Evolutionary conservation across 2,329 filamentous ascomycete genomes (phyloP), one percentile per base, ranked within the genome.

Genomic region (Fonsecaea erecta): DNA sequence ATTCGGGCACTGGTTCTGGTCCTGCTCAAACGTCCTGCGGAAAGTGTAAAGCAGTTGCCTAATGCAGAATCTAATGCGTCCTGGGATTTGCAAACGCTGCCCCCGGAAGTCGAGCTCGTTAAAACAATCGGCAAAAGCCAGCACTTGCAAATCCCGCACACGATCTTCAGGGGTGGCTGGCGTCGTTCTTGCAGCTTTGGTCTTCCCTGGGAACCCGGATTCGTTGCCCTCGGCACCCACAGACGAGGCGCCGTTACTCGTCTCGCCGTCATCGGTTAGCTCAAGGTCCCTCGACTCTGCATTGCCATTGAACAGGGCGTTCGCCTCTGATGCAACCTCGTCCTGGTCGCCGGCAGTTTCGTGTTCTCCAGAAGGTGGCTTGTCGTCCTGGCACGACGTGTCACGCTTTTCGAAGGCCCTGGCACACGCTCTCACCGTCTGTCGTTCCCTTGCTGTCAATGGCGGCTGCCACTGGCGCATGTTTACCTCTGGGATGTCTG

Each of bases 381-480:
- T 11, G 37, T 40, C n/a, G 37, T 40, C 37, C 37, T n/a, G 37
- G n/a, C 18, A 24, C 9, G 18, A 48, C 11, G 3, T 24, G 43
- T 48, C 43, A 48, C 43, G 43, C 9, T 12, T 3, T 12, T 11
- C 18, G 9, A 48, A 48, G 18, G 12, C 7, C 43, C 12, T 21
- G 43, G n/a, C 18, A 48, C 52, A 52, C 26, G 52, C 57, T 18
- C 40, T 37, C 30, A 60, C n/a, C 14, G 21, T 60, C 21, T 48
- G 43, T 52, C 55, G 12, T n/a, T 55, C 52, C 11, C 8, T 21
- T 14, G 55, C 34, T 7, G 51, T 52, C 12, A 55, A 35, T 30
- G 53, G 21, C 3, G 59, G 51, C 16, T 46, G 30, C 28, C 48
- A 62, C 30, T 46, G 59, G 30, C 48, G 48, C 59, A 62, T 62